Conservation (phyloP, 176 grass and related monocot genomes). For the Aegilops tauschii region DNA sequence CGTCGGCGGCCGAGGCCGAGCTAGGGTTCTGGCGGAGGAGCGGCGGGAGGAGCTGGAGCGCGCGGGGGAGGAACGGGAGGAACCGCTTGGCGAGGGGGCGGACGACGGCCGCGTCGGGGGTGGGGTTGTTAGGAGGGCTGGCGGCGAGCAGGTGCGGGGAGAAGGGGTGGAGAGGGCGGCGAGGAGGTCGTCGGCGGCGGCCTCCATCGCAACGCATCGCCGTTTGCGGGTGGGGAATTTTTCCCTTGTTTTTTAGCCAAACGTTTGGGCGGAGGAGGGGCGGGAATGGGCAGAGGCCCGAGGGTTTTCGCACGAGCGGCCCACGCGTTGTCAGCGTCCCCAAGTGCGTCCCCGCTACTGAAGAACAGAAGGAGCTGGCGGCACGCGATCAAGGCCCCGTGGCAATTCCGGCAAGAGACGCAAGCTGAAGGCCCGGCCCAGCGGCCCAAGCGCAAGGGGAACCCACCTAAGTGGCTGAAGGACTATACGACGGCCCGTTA, state of each 20-base stretch:
- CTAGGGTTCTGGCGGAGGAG: slow-evolving; percentile 47
- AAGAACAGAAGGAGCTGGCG: too few species aligned
- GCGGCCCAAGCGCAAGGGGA: too few species aligned
- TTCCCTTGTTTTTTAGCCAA: neutral
- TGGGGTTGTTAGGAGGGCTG: slow-evolving; percentile 41
- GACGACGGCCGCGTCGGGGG: slow-evolving; percentile 25
- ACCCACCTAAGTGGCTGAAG: too few species aligned
- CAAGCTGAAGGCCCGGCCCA: too few species aligned
- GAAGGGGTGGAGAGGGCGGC: slow-evolving; percentile 53
- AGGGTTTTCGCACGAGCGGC: too few species aligned
- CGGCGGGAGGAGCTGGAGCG: slow-evolving; percentile 65
- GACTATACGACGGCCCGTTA: too few species aligned
- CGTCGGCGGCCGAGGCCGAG: neutral
- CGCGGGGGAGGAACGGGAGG: slow-evolving; percentile 60
- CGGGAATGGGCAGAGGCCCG: too few species aligned
- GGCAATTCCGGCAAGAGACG: too few species aligned
- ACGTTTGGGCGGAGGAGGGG: too few species aligned
- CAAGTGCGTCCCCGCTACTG: too few species aligned
- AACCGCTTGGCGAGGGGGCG: slow-evolving; percentile 72
- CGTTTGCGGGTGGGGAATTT: neutral
- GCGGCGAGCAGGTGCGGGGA: slow-evolving; percentile 29
- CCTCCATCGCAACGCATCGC: slow-evolving; percentile 42
- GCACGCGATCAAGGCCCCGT: too few species aligned
- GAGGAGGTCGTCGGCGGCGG: slow-evolving; percentile 53
- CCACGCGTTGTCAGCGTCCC: too few species aligned